These are phyloP conservation scores for Tetracladium maxilliforme DNA, from an alignment of 2,329 filamentous ascomycete species.

Conservation along the genomic window DNA sequence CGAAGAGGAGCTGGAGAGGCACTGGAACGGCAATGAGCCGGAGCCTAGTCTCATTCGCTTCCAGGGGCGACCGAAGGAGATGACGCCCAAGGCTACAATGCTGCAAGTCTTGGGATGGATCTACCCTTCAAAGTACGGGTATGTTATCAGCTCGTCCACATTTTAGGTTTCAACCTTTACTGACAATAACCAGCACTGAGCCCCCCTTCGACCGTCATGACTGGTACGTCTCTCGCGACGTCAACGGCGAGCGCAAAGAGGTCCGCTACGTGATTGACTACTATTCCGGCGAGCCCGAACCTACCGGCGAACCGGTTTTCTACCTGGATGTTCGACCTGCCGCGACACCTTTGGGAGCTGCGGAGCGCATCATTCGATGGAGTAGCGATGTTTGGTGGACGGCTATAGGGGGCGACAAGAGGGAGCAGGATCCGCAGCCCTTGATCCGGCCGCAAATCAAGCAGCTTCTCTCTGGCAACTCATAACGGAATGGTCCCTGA, in stretches of 20 bases:
- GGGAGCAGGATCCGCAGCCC: too few relatives aligned
- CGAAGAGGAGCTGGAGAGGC: constrained; percentile 19
- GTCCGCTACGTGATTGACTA: constrained; percentile 95
- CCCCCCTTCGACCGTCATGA: constrained; percentile 95
- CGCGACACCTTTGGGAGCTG: constrained; percentile 61
- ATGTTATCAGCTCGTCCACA: constrained; percentile 16
- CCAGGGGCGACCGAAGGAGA: constrained; percentile 74
- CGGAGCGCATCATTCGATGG: constrained; percentile 77
- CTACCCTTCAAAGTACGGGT: constrained; percentile 70
- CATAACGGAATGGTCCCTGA: too few relatives aligned
- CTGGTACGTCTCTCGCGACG: constrained; percentile 75
- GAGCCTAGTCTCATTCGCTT: constrained; percentile 70
- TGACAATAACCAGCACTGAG: constrained; percentile 46
- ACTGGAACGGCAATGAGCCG: constrained; percentile 34
- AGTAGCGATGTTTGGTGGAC: constrained; percentile 92
- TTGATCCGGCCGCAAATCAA: too few relatives aligned
- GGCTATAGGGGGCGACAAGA: too few relatives aligned
- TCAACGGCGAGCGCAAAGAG: constrained; percentile 55
- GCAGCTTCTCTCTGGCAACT: too few relatives aligned
- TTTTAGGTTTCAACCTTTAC: constrained; percentile 4
- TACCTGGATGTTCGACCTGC: constrained; percentile 90
- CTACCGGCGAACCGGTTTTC: constrained; percentile 84
- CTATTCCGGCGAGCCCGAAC: constrained; percentile 66
- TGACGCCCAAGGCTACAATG: constrained; percentile 84
- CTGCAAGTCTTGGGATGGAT: constrained; percentile 65